phyloP scores from a whole-genome alignment of 192 early-diverging fungal genomes.

The Coemansia sp. region DNA sequence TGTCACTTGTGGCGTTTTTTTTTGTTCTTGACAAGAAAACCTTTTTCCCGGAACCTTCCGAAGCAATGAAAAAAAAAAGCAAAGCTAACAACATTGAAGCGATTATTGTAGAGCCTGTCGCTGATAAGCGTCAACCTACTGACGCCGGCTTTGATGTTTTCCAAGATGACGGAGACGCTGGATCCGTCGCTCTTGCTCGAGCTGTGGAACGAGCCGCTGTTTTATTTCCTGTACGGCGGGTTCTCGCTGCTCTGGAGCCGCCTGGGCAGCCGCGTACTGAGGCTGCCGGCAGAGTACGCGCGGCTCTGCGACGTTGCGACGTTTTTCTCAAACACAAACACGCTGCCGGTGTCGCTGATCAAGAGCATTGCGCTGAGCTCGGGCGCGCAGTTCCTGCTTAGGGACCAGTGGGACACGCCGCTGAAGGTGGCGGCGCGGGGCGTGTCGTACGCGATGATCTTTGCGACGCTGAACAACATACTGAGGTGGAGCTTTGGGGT shows the following conservation, averaged over 20 bases:
- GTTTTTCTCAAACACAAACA: constrained; percentile 74
- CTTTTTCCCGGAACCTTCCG: too few species aligned
- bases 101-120: constrained; percentile 46
- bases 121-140: constrained; percentile 69
- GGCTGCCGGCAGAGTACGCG: constrained; percentile 54
- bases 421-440: constrained; percentile 57
- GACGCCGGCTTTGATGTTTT: constrained; percentile 73
- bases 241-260: constrained; percentile 47
- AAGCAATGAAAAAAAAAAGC: too few species aligned
- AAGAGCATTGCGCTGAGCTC: constrained; percentile 57
- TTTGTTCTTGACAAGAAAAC: too few species aligned
- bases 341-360: constrained; percentile 68
- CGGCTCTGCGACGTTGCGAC: constrained; percentile 63
- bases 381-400: constrained; percentile 45
- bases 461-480: constrained; percentile 75
- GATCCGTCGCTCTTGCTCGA: constrained; percentile 61
- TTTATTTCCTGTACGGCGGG: constrained; percentile 52
- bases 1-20: too few species aligned
- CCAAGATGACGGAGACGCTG: constrained; percentile 69
- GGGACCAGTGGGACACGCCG: constrained; percentile 45
- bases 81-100: too few species aligned
- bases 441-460: constrained; percentile 77
- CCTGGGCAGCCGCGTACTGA: constrained; percentile 32
- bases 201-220: constrained; percentile 70
- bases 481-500: constrained; percentile 78